Evolutionary conservation across 2,329 filamentous ascomycete genomes (phyloP), one percentile per base, ranked within the genome.

Genomic region (Drechslerella dactyloides): DNA sequence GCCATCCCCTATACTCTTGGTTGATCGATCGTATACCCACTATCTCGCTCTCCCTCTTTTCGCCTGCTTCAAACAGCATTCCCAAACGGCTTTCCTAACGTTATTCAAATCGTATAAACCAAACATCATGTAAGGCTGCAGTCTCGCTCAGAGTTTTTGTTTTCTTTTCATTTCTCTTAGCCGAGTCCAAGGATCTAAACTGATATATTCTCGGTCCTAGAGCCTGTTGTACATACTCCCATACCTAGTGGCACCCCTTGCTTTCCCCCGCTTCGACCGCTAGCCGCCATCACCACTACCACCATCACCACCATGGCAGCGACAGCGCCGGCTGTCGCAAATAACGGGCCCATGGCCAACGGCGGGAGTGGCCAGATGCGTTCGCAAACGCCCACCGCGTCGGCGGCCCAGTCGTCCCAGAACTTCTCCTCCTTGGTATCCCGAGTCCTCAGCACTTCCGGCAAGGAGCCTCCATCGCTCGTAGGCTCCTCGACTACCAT

Each of bases 401-500:
- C 74, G 7, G 53, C 74, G 40, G 42, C 69, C 68, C 65, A 75
- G 80, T 82, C 21, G 82, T 85, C n/a, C 82, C 86, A 69, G 86
- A 87, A 73, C 78, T 89, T 77, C 27, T 89, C 87, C 3, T 87
- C 86, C 2, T 79, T 89, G 66, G 87, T 89, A 6, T 89, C 87
- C 78, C 89, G 88, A 78, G 86, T 89, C 23, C 85, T 88, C 75
- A 82, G 93, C 74, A 97, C 94, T 0, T 97, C 93, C 0, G 94
- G 94, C 37, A 87, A 88, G 73, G 93, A 97, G 78, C 94, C 94
- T 1, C 91, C 90, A 77, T 90, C 94, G 1, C 83, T 97, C 1
- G 94, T 99, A 0, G 94, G 94, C 33, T 93, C 94, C 3, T 97
- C 94, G 0, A 97, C 94, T 0, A 97, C 94, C 0, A 90, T 97